A percentile compares a stretch with the other conserved stretches of the same genome.
Evolutionary conservation across 169 alveolate species (phyloP).

Genomic region (Cystoisospora suis): DNA sequence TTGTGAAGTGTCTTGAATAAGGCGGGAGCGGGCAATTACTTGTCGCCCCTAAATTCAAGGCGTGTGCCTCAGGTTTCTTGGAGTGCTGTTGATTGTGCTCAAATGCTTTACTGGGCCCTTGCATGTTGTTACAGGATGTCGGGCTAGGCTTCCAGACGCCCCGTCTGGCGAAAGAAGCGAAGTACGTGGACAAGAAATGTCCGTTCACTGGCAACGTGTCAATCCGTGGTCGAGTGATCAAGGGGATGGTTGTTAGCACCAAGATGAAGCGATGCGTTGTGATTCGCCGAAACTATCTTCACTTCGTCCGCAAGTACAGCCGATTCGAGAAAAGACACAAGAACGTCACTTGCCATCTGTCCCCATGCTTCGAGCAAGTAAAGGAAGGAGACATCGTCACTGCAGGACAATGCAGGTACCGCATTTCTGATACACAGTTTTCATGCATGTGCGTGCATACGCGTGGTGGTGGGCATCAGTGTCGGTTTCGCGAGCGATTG

Average conservation of each 20-base stretch:
- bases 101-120: conserved; percentile 94
- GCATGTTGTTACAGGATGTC: conserved; percentile 82
- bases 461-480: too few species aligned
- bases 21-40: not conserved
- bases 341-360: conserved; percentile 96
- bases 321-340: conserved; percentile 99
- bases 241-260: conserved; percentile 98
- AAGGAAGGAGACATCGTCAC: conserved; percentile 98
- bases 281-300: conserved; percentile 98
- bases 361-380: conserved; percentile 96
- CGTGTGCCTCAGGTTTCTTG: too few species aligned
- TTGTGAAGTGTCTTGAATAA: not conserved
- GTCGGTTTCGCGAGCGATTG: too few species aligned
- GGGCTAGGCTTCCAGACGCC: conserved; percentile 99
- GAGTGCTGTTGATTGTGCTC: too few species aligned
- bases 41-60: too few species aligned
- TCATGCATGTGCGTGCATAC: too few species aligned
- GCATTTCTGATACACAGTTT: too few species aligned
- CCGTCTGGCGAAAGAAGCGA: conserved; percentile 97
- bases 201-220: conserved; percentile 99
- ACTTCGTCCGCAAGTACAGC: conserved; percentile 97
- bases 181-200: conserved; percentile 98
- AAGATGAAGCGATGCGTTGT: conserved; percentile 98
- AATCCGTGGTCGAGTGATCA: conserved; percentile 97
- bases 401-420: conserved; percentile 97